Base-by-base conservation (phyloP, 116 monocot species). In the Cymodocea nodosa region DNA sequence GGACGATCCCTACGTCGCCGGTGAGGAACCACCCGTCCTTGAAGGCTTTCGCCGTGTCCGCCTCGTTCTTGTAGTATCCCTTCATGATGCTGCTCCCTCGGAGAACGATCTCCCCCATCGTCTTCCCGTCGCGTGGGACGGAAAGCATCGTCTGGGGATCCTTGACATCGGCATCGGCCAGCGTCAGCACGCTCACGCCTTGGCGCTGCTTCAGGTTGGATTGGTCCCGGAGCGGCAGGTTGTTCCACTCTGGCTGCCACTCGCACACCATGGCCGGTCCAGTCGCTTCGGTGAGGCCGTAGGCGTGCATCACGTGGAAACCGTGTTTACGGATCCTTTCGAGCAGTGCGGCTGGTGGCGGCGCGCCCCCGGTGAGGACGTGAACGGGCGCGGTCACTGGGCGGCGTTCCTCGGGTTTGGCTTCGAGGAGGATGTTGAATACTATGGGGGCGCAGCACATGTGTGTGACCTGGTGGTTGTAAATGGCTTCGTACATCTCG, bases 251-350 rank as follows among this genome's bases (percentile, higher is more conserved):
- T 0, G 59, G 50, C 6, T 71, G 79, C 90, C 86, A 86, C 72
- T 83, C 90, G 79, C 86, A 86, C 0, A 86, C 76, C 64, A 86
- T 50, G 10, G 86, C 90, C n/a, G 84, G 81, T 23, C 90, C 90
- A 0, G 80, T 83, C 6, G 86, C 83, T 37, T 90, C 90, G 39
- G 90, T 90, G 20, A 86, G 76, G 2, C 90, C 90, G 69, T 86
- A 90, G 2, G 81, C 90, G 54, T 90, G 90, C 3, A 74, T 84
- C 14, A 90, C 68, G 62, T 62, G 59, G 76, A 83, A 90, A 0
- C 90, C 90, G 39, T 77, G 40, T 1, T 16, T 23, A 65, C 83
- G 79, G 3, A 86, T 73, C 23, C 37, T 68, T 52, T 84, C 60
- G 0, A 90, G 66, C 52, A 85, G 62, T 15, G 73, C 16, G 0